phyloP scores from a whole-genome alignment of 176 grass and related monocot genomes.

The Luzula sylvatica region DNA sequence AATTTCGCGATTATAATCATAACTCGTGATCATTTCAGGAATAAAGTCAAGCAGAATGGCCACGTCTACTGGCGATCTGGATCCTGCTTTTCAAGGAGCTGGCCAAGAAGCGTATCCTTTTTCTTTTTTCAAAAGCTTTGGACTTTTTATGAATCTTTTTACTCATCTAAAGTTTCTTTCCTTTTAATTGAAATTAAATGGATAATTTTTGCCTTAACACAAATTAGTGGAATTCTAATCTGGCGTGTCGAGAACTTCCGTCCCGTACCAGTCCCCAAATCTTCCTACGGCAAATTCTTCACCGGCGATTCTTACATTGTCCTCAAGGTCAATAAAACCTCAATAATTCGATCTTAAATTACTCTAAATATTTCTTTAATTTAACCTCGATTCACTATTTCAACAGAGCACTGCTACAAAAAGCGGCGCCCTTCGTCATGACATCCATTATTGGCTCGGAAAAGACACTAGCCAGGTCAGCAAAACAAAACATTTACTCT shows the following conservation, averaged over 20 bases:
- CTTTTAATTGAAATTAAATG: not conserved
- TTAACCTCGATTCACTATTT: conserved; percentile 15
- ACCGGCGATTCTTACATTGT: conserved; percentile 91
- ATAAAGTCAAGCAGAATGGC: conserved; percentile 33
- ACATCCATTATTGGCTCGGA: conserved; percentile 98
- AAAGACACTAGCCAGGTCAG: conserved; percentile 94
- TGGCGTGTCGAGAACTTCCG: conserved; percentile 91
- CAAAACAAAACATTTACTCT: conserved; percentile 16
- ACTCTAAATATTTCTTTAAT: not conserved
- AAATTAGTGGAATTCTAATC: conserved; percentile 61
- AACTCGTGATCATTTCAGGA: not conserved
- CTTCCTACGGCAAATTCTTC: conserved; percentile 92
- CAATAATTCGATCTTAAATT: too few relatives aligned
- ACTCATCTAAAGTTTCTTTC: not conserved
- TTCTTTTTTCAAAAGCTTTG: not conserved
- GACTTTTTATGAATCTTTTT: not conserved
- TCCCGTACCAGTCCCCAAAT: conserved; percentile 40
- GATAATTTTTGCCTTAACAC: conserved; percentile 11
- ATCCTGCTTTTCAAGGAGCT: conserved; percentile 55
- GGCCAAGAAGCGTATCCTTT: conserved; percentile 87
- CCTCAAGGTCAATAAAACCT: conserved; percentile 47
- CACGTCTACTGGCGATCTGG: conserved; percentile 68
- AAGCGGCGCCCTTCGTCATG: conserved; percentile 80
- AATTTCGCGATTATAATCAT: too few relatives aligned
- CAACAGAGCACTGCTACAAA: conserved; percentile 66